Evolutionary conservation across 1,284 basidiomycete genomes (phyloP).

Genomic region (Puccinia horiana): DNA sequence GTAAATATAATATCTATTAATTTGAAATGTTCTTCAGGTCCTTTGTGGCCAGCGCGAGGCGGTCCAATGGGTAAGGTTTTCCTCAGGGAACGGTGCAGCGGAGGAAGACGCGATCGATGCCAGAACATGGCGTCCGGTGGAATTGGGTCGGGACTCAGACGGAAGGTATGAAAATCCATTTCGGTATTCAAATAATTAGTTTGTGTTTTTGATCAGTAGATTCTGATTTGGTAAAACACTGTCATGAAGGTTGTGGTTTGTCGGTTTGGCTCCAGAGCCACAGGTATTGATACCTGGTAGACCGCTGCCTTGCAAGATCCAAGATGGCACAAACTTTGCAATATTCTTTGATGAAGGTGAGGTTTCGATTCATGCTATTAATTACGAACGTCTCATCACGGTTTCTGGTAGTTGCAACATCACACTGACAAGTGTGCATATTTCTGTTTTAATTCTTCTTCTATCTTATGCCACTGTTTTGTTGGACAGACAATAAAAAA

Average conservation of each 20-base stretch:
- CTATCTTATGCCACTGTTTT: neutral
- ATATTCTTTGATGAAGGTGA: neutral
- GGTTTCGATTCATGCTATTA: neutral
- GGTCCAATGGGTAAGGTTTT: conserved; percentile 10
- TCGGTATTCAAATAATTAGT: neutral
- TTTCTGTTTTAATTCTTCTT: neutral
- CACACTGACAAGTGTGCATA: neutral
- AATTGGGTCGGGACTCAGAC: conserved; percentile 2
- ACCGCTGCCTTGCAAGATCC: conserved; percentile 13
- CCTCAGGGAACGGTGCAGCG: neutral
- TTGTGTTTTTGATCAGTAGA: neutral
- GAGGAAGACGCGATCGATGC: neutral
- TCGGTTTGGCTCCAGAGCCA: neutral
- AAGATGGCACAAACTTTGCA: conserved; percentile 3
- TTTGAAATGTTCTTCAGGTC: neutral
- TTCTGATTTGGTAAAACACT: neutral
- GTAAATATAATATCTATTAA: no score
- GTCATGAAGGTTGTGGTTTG: conserved; percentile 1
- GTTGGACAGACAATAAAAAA: neutral
- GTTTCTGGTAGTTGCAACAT: neutral
- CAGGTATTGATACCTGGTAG: neutral
- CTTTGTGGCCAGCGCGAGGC: conserved; percentile 3
- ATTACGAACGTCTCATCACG: neutral
- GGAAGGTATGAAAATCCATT: neutral
- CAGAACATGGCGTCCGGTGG: neutral